These are phyloP conservation scores for Fragilariopsis cylindrus DNA, from an alignment of 108 stramenopile species.

Conservation along the genomic window DNA sequence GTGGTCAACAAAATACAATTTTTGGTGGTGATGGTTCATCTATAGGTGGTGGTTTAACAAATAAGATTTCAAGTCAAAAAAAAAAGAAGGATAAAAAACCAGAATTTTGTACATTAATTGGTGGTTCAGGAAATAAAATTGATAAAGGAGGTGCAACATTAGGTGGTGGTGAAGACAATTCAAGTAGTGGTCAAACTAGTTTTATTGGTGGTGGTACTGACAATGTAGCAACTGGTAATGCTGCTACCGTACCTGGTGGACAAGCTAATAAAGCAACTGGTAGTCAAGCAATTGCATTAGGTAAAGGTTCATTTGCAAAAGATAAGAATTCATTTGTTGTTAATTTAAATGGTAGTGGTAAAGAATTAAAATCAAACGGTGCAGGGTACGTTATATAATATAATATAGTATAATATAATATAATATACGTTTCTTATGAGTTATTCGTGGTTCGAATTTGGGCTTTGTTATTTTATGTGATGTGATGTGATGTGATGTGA, in stretches of 20 bases:
- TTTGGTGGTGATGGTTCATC: too few relatives aligned
- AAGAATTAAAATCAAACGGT: too few relatives aligned
- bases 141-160: not conserved
- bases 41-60: too few relatives aligned
- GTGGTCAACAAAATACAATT: too few relatives aligned
- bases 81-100: too few relatives aligned
- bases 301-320: not conserved
- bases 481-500: too few relatives aligned
- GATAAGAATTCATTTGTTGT: not conserved
- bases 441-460: too few relatives aligned
- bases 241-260: not conserved
- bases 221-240: not conserved
- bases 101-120: not conserved
- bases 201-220: not conserved
- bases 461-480: too few relatives aligned
- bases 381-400: too few relatives aligned
- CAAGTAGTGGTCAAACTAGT: not conserved
- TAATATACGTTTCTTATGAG: too few relatives aligned
- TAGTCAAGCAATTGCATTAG: not conserved
- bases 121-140: not conserved
- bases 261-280: slow-evolving; percentile 3
- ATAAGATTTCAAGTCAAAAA: too few relatives aligned
- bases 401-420: too few relatives aligned
- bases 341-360: not conserved
- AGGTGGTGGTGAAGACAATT: slow-evolving; percentile 5